Base-by-base conservation (phyloP, 805 yeast species). In the Candida coleopterorum region DNA sequence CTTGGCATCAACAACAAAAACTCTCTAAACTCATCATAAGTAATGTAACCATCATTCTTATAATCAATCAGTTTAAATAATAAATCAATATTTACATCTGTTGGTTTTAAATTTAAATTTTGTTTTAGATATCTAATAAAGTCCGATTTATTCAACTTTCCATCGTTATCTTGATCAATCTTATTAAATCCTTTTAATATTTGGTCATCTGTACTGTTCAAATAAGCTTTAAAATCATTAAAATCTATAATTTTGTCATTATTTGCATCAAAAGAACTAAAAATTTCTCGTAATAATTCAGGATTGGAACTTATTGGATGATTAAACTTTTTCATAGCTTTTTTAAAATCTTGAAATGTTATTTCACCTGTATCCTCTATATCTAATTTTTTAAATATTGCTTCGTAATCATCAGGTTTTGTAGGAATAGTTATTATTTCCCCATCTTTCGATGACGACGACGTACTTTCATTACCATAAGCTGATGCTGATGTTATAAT, bases 21-120 rank as follows among this genome's bases (percentile, higher is more conserved):
- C 47, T 84, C 85, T 45, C 95, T 70, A 75, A 94, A 93, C 48
- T 90, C 90, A 35, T 87, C 87, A 52, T 77, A 85, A 0, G 93
- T 79, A 29, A 90, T 79, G 46, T 68, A 75, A 1, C 93, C 90
- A 38, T 74, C 76, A 32, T 72, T 61, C 41, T 76, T 68, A 25
- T 56, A 58, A 55, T 79, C 88, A 32, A 80, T 53, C 39, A 66
- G 71, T 24, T 64, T 52, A 64, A 81, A 81, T 41, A 86, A 65
- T 6, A 60, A 57, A 38, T 77, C 77, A 25, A 83, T 62, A 44
- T 75, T 75, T 10, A 67, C 56, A 9, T 65, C 65, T 2, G 75
- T 68, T 9, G 85, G 78, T 14, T 64, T 58, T 33, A 78, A 58
- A 9, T 79, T 73, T 40, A 85, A 64, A 4, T 65, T 59, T 10